Evolutionary conservation across 129 eudicot species (phyloP).

Genomic region (Flaveria sonorensis): DNA sequence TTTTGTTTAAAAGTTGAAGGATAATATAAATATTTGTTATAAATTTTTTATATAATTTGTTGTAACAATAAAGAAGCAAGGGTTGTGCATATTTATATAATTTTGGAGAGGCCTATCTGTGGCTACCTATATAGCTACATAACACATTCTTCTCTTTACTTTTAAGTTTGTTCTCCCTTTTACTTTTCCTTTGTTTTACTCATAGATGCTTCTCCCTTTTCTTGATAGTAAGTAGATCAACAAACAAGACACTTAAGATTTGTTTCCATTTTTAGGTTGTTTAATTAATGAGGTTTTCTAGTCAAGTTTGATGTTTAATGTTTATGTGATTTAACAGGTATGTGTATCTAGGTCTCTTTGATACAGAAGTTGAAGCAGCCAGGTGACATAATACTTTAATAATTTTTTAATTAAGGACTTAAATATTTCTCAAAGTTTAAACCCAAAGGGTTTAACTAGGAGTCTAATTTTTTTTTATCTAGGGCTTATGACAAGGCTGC

Average conservation of each 20-base stretch:
- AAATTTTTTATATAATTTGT: not conserved
- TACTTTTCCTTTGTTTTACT: constrained; percentile 33
- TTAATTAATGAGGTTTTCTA: constrained; percentile 17
- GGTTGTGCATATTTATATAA: constrained; percentile 3
- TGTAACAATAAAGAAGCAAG: not conserved
- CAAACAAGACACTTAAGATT: constrained; percentile 41
- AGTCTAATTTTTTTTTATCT: constrained; percentile 24
- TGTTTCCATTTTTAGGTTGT: constrained; percentile 31
- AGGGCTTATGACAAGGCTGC: constrained; percentile 97
- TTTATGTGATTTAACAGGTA: constrained; percentile 57
- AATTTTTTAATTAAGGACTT: constrained; percentile 19
- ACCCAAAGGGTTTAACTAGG: constrained; percentile 17
- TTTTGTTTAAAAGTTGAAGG: not conserved
- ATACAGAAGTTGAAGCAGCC: constrained; percentile 98
- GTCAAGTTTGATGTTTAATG: constrained; percentile 36
- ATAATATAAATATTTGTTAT: not conserved
- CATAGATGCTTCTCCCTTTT: constrained; percentile 34
- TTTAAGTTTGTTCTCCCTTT: constrained; percentile 35
- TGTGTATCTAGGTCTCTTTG: constrained; percentile 98
- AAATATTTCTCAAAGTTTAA: not conserved
- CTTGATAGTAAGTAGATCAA: constrained; percentile 31
- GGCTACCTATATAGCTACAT: constrained; percentile 37
- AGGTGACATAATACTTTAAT: constrained; percentile 45
- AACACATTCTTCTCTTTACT: constrained; percentile 43
- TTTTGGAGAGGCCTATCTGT: constrained; percentile 22